Evolutionary conservation across 495 filamentous ascomycete genomes (phyloP).

Genomic region (Aspergillus campestris): DNA sequence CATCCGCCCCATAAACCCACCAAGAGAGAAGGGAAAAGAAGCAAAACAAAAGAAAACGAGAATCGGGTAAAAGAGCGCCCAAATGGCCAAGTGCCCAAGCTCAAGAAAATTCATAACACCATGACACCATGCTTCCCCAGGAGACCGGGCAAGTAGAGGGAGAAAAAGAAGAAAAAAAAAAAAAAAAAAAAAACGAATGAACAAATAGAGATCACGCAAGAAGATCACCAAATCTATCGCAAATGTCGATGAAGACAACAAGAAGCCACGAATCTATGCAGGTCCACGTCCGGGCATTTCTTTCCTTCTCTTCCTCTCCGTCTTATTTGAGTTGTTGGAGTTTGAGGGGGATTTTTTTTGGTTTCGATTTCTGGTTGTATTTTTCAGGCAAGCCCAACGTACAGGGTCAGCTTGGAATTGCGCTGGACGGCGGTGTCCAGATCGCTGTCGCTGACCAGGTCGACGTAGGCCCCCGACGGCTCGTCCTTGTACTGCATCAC

Average conservation of each 20-base stretch:
- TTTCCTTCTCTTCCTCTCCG: too few relatives aligned
- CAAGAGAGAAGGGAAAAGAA: slow-evolving; percentile 7
- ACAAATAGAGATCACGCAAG: slow-evolving; percentile 3
- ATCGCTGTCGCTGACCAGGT: slow-evolving; percentile 70
- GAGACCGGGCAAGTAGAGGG: slow-evolving; percentile 1
- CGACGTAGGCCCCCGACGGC: slow-evolving; percentile 60
- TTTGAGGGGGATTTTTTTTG: too few relatives aligned
- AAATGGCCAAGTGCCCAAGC: too few relatives aligned
- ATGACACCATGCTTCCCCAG: slow-evolving; percentile 19
- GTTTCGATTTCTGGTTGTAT: neutral
- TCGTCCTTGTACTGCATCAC: slow-evolving; percentile 85
- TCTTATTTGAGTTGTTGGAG: too few relatives aligned
- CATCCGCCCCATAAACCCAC: slow-evolving; percentile 17
- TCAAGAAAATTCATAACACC: slow-evolving; percentile 25
- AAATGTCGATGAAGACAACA: slow-evolving; percentile 2
- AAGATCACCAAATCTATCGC: slow-evolving; percentile 17
- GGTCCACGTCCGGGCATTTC: neutral
- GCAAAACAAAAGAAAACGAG: slow-evolving; percentile 10
- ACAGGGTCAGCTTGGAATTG: slow-evolving; percentile 81
- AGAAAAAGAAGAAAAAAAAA: slow-evolving; percentile 13
- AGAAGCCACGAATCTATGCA: slow-evolving; percentile 2
- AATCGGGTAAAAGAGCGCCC: neutral
- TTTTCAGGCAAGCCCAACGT: slow-evolving; percentile 51
- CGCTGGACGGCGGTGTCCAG: slow-evolving; percentile 68
- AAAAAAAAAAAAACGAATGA: slow-evolving; percentile 7